Percentiles rank a stretch among this genome's conserved stretches.
Conservation (phyloP, 208 protist genomes). For the Leishmania guyanensis region DNA sequence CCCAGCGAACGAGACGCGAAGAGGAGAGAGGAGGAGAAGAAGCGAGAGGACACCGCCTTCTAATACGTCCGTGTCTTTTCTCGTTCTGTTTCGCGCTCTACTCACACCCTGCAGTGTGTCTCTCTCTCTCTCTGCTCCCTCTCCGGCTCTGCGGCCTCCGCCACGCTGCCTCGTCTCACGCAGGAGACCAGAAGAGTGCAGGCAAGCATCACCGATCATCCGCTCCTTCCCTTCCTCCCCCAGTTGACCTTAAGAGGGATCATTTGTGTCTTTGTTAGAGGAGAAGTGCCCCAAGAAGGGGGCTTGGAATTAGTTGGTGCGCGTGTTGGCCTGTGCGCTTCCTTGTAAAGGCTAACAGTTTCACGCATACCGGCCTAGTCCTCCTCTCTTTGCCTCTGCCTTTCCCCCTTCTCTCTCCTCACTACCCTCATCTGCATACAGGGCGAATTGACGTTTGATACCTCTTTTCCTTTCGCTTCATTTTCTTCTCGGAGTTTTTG, state of each 20-base stretch:
- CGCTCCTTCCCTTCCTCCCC: too few species aligned
- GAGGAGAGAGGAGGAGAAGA: background rate
- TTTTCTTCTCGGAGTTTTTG: background rate
- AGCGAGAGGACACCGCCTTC: background rate
- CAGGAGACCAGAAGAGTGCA: too few species aligned
- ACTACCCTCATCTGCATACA: background rate
- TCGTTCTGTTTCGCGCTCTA: background rate
- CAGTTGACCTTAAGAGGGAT: too few species aligned
- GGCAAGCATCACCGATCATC: too few species aligned
- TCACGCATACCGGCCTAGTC: too few species aligned
- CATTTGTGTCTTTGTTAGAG: too few species aligned
- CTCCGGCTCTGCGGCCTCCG: background rate
- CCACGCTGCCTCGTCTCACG: background rate
- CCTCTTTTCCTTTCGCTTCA: too few species aligned
- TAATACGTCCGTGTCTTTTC: background rate
- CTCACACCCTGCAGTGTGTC: background rate
- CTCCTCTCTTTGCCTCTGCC: background rate
- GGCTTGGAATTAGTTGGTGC: background rate
- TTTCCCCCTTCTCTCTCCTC: background rate
- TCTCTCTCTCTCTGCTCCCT: background rate
- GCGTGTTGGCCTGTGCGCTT: background rate
- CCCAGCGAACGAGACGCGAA: background rate
- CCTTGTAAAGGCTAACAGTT: too few species aligned
- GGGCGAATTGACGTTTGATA: background rate
- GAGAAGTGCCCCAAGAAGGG: too few species aligned